Percentiles rank a stretch among this genome's conserved stretches.
phyloP scores from a whole-genome alignment of 192 early-diverging fungal species.

The Backusella morwellensis region DNA sequence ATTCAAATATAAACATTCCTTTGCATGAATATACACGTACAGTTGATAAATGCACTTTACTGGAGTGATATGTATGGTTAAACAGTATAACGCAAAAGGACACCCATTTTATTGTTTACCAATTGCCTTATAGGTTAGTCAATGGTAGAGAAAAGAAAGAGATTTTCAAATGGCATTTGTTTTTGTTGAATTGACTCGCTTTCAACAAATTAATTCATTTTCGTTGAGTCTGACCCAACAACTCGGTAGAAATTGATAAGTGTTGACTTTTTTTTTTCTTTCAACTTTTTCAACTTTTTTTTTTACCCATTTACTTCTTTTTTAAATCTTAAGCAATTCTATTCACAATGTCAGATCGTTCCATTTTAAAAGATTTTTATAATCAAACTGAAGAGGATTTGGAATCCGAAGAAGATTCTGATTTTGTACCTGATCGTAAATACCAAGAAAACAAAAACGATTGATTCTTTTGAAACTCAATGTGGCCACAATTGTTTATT shows the following conservation, averaged over 20 bases:
- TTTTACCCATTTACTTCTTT: not conserved
- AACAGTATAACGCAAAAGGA: too few species aligned
- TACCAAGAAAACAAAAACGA: not conserved
- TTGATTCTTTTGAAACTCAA: not conserved
- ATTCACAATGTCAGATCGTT: not conserved
- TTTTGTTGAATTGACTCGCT: not conserved
- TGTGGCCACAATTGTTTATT: not conserved
- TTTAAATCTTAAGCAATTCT: not conserved
- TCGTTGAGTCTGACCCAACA: not conserved
- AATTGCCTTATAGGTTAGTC: too few species aligned
- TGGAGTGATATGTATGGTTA: too few species aligned
- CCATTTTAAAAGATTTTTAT: conserved; percentile 10
- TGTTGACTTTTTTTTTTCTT: not conserved
- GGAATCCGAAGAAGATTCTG: conserved; percentile 23
- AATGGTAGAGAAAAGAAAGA: too few species aligned
- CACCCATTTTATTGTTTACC: too few species aligned
- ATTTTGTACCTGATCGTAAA: conserved; percentile 27
- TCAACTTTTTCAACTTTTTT: not conserved
- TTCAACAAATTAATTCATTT: not conserved
- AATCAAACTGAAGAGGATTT: not conserved
- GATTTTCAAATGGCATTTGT: too few species aligned
- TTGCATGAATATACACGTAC: too few species aligned
- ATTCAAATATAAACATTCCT: too few species aligned
- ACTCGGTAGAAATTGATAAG: not conserved
- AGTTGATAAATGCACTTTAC: too few species aligned